Conservation (phyloP, 768 basidiomycete species). For the Termitomyces sp. region DNA sequence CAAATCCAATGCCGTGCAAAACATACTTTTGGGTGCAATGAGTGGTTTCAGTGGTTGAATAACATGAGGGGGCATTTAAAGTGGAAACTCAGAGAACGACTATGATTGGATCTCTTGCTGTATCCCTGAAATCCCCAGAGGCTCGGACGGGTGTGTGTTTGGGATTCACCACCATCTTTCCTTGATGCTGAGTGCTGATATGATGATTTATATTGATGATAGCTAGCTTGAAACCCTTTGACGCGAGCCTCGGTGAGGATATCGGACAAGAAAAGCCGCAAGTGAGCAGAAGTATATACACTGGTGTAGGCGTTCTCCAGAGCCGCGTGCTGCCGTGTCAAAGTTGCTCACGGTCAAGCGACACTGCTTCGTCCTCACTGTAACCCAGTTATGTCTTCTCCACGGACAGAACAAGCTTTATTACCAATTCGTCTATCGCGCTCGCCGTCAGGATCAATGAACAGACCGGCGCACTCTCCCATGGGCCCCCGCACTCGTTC, state of each 20-base stretch:
- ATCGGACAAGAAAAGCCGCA: no score
- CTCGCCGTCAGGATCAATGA: conserved; percentile 7
- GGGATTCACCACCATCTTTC: background rate
- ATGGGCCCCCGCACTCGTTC: conserved; percentile 18
- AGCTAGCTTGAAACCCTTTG: background rate
- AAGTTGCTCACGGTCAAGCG: conserved; percentile 11
- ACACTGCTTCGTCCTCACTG: background rate
- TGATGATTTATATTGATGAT: background rate
- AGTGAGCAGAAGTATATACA: background rate
- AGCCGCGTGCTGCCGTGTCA: background rate
- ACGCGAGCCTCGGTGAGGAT: no score
- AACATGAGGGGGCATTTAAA: background rate
- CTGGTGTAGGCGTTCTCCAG: background rate
- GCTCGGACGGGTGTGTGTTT: background rate
- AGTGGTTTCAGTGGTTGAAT: background rate
- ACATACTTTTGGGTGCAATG: background rate
- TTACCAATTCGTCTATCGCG: conserved; percentile 11
- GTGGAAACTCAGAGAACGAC: background rate
- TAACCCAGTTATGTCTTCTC: background rate
- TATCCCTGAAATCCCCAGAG: background rate
- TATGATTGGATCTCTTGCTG: background rate
- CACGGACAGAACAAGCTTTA: conserved; percentile 23
- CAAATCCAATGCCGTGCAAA: background rate
- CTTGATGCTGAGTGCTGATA: background rate
- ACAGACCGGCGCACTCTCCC: conserved; percentile 14